Base-by-base conservation (phyloP, 768 basidiomycete species). In the Russula foetens region DNA sequence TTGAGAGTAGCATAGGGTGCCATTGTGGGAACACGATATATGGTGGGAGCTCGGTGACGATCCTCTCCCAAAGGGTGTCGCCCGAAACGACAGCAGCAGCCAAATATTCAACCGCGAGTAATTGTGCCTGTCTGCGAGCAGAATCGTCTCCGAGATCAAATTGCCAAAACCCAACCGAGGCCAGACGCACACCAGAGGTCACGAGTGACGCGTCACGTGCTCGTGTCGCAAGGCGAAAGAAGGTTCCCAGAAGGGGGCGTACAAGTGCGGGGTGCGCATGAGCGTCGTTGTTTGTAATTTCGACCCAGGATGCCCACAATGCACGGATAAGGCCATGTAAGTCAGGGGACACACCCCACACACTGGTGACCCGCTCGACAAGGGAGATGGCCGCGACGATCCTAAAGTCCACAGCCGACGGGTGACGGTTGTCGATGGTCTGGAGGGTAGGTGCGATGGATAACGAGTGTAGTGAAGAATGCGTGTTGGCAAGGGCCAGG, bases 251-350 rank as follows among this genome's bases (percentile, higher is more conserved):
- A 38, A 81, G 69, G 8, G 72, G 71, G 23, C 75, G 75, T n/a
- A 73, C 55, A 21, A 59, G 44, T 3, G 63, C 53, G 23, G 56
- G 12, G 44, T 65, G 56, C 26, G 60, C 48, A 26, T 45, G 33
- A 19, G 58, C 48, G 43, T 65, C 59, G 17, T 66, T 55, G 7
- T 61, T 35, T 24, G 60, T 53, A 9, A 58, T 19, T 28, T 67
- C 56, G 64, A 64, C 68, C 80, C 82, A 85, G 19, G 57, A 66
- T 23, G 63, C 67, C 77, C 78, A 80, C n/a, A 82, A 67, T 17
- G 71, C 59, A 31, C 53, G 59, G 28, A 66, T 50, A 31, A 58
- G 31, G 24, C 2, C 49, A 15, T 43, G 54, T 14, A 62, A 2
- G 29, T 66, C 54, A 8, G 41, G 7, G 7, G 53, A 58, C 35